Evolutionary conservation across 345 rosid genomes (phyloP).

Genomic region (Citrus hindsii): DNA sequence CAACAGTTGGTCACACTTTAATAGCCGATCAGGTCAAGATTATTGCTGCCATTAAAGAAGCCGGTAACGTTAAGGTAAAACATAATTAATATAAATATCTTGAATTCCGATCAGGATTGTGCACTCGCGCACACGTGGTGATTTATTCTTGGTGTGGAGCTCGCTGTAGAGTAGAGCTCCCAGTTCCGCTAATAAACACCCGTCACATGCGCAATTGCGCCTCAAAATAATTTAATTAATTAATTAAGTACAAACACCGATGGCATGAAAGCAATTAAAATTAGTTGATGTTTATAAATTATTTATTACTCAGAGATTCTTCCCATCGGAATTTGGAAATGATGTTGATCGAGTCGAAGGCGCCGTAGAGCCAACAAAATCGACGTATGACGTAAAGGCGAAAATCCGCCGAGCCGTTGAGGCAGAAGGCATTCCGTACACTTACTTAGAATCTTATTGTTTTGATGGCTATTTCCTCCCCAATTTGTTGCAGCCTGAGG

Average conservation of each 20-base stretch:
- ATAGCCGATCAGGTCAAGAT: conserved; percentile 42
- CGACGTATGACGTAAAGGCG: conserved; percentile 36
- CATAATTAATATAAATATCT: no score
- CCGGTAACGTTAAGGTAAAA: conserved; percentile 53
- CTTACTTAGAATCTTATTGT: conserved; percentile 16
- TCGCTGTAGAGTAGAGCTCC: no score
- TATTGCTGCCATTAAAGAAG: conserved; percentile 62
- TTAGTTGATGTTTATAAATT: not conserved
- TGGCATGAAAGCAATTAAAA: no score
- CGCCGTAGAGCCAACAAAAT: conserved; percentile 46
- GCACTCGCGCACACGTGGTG: no score
- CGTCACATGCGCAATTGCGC: no score
- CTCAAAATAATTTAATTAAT: no score
- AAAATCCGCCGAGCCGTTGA: conserved; percentile 38
- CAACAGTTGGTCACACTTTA: conserved; percentile 34
- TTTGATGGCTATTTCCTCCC: conserved; percentile 46
- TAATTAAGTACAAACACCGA: no score
- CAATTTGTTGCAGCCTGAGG: conserved; percentile 40
- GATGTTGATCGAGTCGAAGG: conserved; percentile 35
- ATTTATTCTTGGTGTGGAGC: no score
- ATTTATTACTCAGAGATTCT: conserved; percentile 37
- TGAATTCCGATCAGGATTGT: no score
- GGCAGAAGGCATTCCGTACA: conserved; percentile 45
- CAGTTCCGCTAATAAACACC: no score
- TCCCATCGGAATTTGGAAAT: conserved; percentile 30